Percentiles rank a stretch among this genome's conserved stretches.
phyloP scores from a whole-genome alignment of 202 grass and related monocot genomes.

The Setaria viridis region DNA sequence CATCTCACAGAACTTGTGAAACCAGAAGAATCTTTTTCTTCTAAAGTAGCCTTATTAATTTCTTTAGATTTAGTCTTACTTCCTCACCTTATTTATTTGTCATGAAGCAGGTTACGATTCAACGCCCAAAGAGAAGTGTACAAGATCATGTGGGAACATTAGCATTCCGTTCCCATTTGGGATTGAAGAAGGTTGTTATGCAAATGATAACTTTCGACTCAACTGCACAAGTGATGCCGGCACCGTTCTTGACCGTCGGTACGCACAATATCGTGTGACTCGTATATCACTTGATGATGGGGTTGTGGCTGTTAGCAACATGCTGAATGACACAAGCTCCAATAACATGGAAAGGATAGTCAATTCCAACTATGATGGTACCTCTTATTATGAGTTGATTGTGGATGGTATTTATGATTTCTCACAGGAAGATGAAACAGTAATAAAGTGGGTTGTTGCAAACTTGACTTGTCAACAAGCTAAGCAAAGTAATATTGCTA shows the following conservation, averaged over 20 bases:
- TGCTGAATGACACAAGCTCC: not conserved
- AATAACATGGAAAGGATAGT: not conserved
- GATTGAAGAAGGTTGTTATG: constrained; percentile 12
- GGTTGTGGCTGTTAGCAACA: not conserved
- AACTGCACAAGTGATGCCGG: not conserved
- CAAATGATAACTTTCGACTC: not conserved
- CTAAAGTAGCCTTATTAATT: no score
- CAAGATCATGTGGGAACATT: constrained; percentile 1
- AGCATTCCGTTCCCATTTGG: constrained; percentile 39
- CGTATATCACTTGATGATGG: constrained; percentile 21
- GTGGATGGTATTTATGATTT: not conserved
- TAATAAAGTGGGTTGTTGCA: not conserved
- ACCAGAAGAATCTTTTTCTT: no score
- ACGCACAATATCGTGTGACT: not conserved
- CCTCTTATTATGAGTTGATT: no score
- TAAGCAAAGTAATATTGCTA: not conserved
- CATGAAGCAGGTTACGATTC: constrained; percentile 24
- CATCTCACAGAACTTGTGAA: no score
- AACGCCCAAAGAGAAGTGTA: not conserved
- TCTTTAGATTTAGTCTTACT: not conserved
- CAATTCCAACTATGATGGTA: no score
- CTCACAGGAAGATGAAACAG: not conserved
- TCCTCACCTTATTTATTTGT: not conserved
- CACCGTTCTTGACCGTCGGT: not conserved
- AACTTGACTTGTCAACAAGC: constrained; percentile 3